Evolutionary conservation across 129 eudicot species (phyloP), one percentile per base, ranked within the genome.

Genomic region (Chrysanthemum seticuspe): DNA sequence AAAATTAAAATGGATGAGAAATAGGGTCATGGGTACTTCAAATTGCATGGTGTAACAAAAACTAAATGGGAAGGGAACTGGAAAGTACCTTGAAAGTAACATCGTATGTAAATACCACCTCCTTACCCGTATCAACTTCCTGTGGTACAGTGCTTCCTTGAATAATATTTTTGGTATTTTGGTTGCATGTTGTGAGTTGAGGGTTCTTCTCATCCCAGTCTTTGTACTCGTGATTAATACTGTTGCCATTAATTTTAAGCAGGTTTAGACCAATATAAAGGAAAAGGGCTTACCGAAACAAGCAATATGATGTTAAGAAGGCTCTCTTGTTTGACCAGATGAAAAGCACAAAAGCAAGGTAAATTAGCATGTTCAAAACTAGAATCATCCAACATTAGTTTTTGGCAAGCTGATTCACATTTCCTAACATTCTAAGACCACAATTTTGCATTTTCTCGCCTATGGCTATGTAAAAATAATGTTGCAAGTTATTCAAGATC

Each of bases 191-290:
- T 11, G 88, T 61, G 81, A 94, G 74, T 76, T 94, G 94, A 2
- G 97, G 95, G 66, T 90, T 91, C 82, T 94, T 87, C 13, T 89
- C 97, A 80, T 94, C 92, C 97, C 96, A 90, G 12, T 88, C 97
- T 83, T 88, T 90, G 84, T 83, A 90, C 84, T 95, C 99, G 36
- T 95, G 99, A 44, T 78, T 88, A 13, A 95, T 86, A 66, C 97
- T 95, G 83, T 81, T 34, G 65, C 45, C 56, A 77, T 23, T 60
- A 72, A 19, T 44, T 36, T 25, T 10, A 44, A 3, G 40, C 13
- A 70, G 34, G 13, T 18, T 72, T 14, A 48, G 67, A 63, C 27
- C 50, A 16, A 63, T 27, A 62, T 23, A 57, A 67, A 55, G 58
- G 13, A 11, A 67, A 52, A 10, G 16, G 54, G 53, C 16, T 23